phyloP scores from a whole-genome alignment of 2,329 filamentous ascomycete species.

The Penicillium sp. region DNA sequence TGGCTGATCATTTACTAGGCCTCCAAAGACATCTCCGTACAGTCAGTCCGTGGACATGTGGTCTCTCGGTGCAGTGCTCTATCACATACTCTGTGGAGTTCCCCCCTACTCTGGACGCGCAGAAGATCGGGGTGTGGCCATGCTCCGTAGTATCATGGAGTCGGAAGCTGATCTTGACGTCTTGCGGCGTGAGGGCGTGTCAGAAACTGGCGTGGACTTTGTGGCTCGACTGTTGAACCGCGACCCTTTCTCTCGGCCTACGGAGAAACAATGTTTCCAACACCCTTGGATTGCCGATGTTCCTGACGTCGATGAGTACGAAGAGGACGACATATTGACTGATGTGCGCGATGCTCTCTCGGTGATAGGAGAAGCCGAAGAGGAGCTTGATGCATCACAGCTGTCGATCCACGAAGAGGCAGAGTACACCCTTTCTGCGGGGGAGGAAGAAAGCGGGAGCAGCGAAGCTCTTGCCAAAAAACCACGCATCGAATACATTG shows the following conservation, averaged over 20 bases:
- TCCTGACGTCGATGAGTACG: constrained; percentile 54
- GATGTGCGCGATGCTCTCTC: constrained; percentile 35
- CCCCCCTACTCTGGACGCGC: constrained; percentile 76
- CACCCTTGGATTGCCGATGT: constrained; percentile 68
- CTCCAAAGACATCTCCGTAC: constrained; percentile 58
- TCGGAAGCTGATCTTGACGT: constrained; percentile 61
- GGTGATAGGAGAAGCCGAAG: constrained; percentile 36
- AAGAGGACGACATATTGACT: constrained; percentile 56
- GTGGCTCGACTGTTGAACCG: constrained; percentile 71
- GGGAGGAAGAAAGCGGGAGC: constrained; percentile 30
- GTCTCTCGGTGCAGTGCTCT: constrained; percentile 90
- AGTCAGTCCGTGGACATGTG: constrained; percentile 91
- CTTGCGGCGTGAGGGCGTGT: constrained; percentile 55
- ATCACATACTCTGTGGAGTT: constrained; percentile 70
- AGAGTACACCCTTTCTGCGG: constrained; percentile 20
- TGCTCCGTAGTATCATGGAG: constrained; percentile 79
- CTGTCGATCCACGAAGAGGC: constrained; percentile 54
- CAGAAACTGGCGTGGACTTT: constrained; percentile 65
- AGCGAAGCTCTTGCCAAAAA: constrained; percentile 34
- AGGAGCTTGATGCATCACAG: constrained; percentile 52
- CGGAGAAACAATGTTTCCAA: constrained; percentile 60
- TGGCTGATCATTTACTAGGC: constrained; percentile 31
- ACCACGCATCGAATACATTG: constrained; percentile 27
- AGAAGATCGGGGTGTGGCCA: constrained; percentile 69
- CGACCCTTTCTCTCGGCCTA: constrained; percentile 72